Conservation (phyloP, 208 protist genomes). For the Crithidia sp. region DNA sequence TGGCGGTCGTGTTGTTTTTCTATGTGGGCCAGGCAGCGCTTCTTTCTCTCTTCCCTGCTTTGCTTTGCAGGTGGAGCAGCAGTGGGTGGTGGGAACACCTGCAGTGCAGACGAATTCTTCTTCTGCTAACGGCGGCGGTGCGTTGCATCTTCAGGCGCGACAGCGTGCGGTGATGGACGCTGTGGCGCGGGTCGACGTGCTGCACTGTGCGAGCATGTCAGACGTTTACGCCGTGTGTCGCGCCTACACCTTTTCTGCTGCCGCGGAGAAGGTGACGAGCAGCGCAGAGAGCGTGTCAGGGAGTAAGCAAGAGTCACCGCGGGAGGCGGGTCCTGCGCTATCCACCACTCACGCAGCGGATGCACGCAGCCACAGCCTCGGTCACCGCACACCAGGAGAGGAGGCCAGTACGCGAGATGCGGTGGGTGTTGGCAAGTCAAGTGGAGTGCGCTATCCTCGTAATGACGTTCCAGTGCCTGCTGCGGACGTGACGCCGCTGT, state of each 20-base stretch:
- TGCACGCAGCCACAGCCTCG: too few relatives aligned
- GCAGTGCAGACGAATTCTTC: neutral
- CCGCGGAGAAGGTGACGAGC: neutral
- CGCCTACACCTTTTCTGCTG: constrained; percentile 24
- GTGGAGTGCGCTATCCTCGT: too few relatives aligned
- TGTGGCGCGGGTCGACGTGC: constrained; percentile 51
- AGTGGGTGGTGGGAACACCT: constrained; percentile 12
- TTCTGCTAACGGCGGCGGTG: neutral
- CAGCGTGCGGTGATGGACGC: constrained; percentile 39
- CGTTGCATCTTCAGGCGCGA: constrained; percentile 7
- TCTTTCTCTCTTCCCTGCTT: constrained; percentile 45
- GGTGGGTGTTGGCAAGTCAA: too few relatives aligned
- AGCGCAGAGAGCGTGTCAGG: too few relatives aligned
- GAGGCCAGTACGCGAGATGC: too few relatives aligned
- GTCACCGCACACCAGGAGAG: too few relatives aligned
- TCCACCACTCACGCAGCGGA: too few relatives aligned
- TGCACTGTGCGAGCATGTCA: constrained; percentile 49
- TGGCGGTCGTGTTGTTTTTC: constrained; percentile 55
- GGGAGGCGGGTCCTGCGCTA: too few relatives aligned
- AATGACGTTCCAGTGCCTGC: neutral
- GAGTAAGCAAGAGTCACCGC: too few relatives aligned
- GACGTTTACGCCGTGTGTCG: constrained; percentile 43
- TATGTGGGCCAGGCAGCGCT: constrained; percentile 44
- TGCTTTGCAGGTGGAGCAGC: constrained; percentile 45
- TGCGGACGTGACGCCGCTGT: constrained; percentile 39